These are phyloP conservation scores for Lactarius sanguifluus DNA, from an alignment of 768 basidiomycete genomes.

Conservation along the genomic window DNA sequence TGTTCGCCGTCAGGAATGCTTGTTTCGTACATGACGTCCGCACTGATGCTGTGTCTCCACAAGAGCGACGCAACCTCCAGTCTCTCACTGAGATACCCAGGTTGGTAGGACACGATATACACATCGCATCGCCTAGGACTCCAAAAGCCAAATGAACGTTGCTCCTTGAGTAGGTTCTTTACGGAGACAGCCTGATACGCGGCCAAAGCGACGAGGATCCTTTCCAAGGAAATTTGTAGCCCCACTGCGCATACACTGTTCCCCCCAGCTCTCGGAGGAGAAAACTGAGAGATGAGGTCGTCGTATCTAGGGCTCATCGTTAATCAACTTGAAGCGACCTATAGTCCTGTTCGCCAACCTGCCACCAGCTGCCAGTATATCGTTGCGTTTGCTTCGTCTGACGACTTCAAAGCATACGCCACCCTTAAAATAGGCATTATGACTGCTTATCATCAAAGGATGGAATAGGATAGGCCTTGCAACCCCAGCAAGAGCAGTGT, in stretches of 20 bases:
- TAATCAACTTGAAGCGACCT: conserved; percentile 2
- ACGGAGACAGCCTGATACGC: conserved; percentile 66
- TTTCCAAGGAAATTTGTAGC: conserved; percentile 76
- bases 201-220: conserved; percentile 68
- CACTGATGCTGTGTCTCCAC: conserved; percentile 81
- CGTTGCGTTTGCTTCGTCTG: conserved; percentile 59
- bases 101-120: conserved; percentile 76
- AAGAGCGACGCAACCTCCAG: conserved; percentile 74
- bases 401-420: conserved; percentile 78
- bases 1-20: conserved; percentile 61
- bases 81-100: conserved; percentile 73
- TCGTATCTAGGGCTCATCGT: conserved; percentile 57
- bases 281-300: conserved; percentile 59
- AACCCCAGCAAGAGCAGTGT: conserved; percentile 62
- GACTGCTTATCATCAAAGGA: conserved; percentile 71
- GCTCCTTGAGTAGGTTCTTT: conserved; percentile 70
- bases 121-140: conserved; percentile 88
- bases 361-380: conserved; percentile 80
- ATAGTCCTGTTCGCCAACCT: conserved; percentile 46
- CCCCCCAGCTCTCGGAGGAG: conserved; percentile 51
- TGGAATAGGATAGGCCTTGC: conserved; percentile 61
- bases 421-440: conserved; percentile 64
- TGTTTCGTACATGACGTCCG: conserved; percentile 85
- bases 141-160: conserved; percentile 84
- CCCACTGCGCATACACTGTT: conserved; percentile 67